phyloP scores from a whole-genome alignment of 2,329 filamentous ascomycete genomes.

The Amylocarpus encephaloides region DNA sequence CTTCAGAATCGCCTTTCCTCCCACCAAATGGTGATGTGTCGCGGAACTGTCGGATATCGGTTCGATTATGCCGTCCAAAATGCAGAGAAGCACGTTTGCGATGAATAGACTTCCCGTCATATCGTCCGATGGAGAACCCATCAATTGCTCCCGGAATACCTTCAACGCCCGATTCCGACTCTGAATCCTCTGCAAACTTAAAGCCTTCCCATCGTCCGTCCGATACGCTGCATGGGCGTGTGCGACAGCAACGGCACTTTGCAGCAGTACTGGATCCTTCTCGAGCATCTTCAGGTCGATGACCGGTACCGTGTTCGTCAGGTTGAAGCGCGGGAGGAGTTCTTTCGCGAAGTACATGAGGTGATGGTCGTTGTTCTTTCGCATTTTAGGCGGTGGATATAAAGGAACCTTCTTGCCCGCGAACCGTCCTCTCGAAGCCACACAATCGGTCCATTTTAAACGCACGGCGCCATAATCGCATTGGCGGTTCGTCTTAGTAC shows the following conservation, averaged over 20 bases:
- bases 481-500: slow-evolving; percentile 25
- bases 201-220: slow-evolving; percentile 17
- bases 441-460: slow-evolving; percentile 37
- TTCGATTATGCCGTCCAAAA: slow-evolving; percentile 30
- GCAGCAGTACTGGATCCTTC: slow-evolving; percentile 22
- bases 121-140: slow-evolving; percentile 30
- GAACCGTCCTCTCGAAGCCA: slow-evolving; percentile 31
- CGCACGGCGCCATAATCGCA: slow-evolving; percentile 36
- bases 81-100: slow-evolving; percentile 39
- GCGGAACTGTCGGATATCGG: slow-evolving; percentile 23
- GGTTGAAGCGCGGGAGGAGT: slow-evolving; percentile 26
- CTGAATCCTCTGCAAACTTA: slow-evolving; percentile 23
- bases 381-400: slow-evolving; percentile 24
- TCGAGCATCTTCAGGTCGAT: slow-evolving; percentile 23
- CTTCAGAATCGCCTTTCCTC: slow-evolving; percentile 26
- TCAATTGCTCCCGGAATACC: slow-evolving; percentile 33
- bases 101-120: slow-evolving; percentile 34
- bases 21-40: slow-evolving; percentile 24
- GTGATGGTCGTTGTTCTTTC: slow-evolving; percentile 26
- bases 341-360: slow-evolving; percentile 28
- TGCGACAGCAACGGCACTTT: slow-evolving; percentile 23
- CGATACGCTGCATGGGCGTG: slow-evolving; percentile 25
- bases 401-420: slow-evolving; percentile 29
- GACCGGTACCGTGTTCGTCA: slow-evolving; percentile 23
- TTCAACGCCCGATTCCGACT: slow-evolving; percentile 26